Conservation (phyloP, 1,284 basidiomycete species). For the Ceratobasidium theobromae region DNA sequence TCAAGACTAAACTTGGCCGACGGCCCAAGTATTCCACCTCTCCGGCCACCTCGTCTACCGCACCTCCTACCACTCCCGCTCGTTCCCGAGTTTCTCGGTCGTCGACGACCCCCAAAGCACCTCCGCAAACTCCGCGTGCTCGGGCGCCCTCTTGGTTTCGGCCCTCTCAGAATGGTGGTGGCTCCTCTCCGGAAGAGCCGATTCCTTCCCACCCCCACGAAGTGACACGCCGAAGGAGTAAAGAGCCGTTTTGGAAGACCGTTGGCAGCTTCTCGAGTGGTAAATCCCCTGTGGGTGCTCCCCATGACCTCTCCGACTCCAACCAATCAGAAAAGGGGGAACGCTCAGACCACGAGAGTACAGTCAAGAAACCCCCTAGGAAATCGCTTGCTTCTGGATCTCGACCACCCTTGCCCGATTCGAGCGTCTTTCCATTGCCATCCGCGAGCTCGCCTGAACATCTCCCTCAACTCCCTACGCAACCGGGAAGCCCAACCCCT, state of each 20-base stretch:
- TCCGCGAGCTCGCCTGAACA: background rate
- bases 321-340: background rate
- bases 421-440: background rate
- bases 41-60: background rate
- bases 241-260: conserved; percentile 26
- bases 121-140: background rate
- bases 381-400: too few relatives aligned
- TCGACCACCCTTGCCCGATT: too few relatives aligned
- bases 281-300: conserved; percentile 15
- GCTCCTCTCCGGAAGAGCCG: conserved; percentile 13
- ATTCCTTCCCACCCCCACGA: background rate
- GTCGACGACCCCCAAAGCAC: conserved; percentile 6
- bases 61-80: conserved; percentile 8
- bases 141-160: conserved; percentile 12
- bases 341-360: conserved; percentile 27
- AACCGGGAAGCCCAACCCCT: background rate
- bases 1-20: conserved; percentile 12
- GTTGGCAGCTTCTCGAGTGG: conserved; percentile 17
- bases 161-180: background rate
- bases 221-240: background rate
- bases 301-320: too few relatives aligned
- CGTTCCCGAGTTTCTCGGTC: background rate
- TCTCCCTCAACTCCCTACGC: background rate
- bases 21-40: background rate
- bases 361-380: conserved; percentile 16